Evolutionary conservation across 306 rosid genomes (phyloP), one percentile per base, ranked within the genome.

Genomic region (Fragaria iinumae): DNA sequence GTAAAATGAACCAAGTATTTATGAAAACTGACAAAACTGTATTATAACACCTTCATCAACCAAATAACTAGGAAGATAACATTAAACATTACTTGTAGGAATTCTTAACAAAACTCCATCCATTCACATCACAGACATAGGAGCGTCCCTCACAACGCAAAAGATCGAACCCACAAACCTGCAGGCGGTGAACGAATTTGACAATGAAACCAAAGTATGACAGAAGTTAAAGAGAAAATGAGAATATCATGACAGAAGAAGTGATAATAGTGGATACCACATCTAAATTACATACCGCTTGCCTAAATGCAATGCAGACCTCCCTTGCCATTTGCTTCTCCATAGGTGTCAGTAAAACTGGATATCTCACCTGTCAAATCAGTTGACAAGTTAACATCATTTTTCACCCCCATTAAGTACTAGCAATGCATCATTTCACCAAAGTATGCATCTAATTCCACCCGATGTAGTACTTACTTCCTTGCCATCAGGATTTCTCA

Each of bases 121-220:
- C 99, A 82, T 95, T 95, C 80, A 95, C 99, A 71, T 95, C 99
- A 87, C 97, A 95, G 83, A 95, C 99, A 67, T 95, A 95, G 23
- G 99, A 95, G 74, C 93, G 88, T 38, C 99, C 99, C 79, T 92
- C 96, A 71, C 97, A 87, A 74, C 99, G 91, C 84, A 95, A 81
- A 72, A 95, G 97, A 89, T 95, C 99, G 84, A 95, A 95, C 72
- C 97, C 99, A 79, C 99, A 92, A 84, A 95, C 99, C 99, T 95
- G 91, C 80, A 82, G 55, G 50, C 45, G 76, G 78, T 41, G 57
- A 69, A 88, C 79, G 50, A 69, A 80, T 29, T 77, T 45, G 79
- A 16, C 65, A 76, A 20, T 18, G 56, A 73, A 77, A 34, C 79
- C 44, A 59, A 82, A 81, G 67, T 41, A 76, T 14, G 2, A 60